Base-by-base conservation (phyloP, 345 rosid genomes). In the Dimocarpus longan region DNA sequence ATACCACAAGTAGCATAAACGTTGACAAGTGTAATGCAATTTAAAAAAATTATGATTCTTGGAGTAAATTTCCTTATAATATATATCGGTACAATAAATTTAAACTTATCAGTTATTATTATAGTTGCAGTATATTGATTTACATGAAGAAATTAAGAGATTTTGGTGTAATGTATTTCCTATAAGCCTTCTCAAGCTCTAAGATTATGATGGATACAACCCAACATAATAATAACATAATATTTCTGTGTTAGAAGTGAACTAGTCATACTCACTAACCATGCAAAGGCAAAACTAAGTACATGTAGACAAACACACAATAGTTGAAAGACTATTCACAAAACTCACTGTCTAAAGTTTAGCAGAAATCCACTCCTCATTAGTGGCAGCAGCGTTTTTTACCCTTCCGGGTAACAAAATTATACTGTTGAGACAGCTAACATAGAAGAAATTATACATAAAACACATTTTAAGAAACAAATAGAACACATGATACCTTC, bases 261-360 rank as follows among this genome's bases (percentile, higher is more conserved):
- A 70, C 62, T 46, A 15, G 59, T 24, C 12, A 43, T 6, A n/a
- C n/a, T n/a, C n/a, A 16, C 62, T 71, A 6, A 2, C n/a, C 13
- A 5, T 19, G 16, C 46, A 54, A 50, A 54, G 28, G 64, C 44
- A 50, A 52, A 52, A 18, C n/a, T 28, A 15, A 21, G 32, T 5
- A 59, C 54, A 42, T 15, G 71, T n/a, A n/a, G 65, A 70, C 32
- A 46, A 44, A 68, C 67, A n/a, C n/a, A 52, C 26, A 50, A 1
- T 52, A 40, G 40, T 75, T 9, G 16, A 22, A 56, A 59, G n/a
- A 71, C 6, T 74, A 75, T 18, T 26, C 44, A 37, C 1, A 66
- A 18, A 69, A 87, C 97, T 88, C 87, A 95, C 99, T 5, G 97
- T 96, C 37, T 87, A 82, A 68, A 96, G 88, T 81, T 96, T 98